A percentile compares a stretch with the other conserved stretches of the same genome.
phyloP scores from a whole-genome alignment of 2,329 filamentous ascomycete species.

The Aureobasidium sp. region DNA sequence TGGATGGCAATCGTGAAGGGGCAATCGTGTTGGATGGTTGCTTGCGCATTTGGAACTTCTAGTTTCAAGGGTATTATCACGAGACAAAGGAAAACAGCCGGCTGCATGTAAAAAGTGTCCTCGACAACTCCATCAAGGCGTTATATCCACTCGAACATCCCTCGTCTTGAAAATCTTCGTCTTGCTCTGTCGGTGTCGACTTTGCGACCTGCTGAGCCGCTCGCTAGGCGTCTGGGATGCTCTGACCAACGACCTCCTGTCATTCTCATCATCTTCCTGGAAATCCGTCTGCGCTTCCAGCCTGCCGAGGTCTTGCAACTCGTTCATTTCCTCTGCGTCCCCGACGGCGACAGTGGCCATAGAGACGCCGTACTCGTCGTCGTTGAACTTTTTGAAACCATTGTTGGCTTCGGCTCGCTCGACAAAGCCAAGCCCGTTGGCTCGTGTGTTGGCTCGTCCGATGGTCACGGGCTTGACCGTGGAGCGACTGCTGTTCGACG shows the following conservation, averaged over 20 bases:
- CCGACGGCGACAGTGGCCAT: background rate
- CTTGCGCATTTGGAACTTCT: background rate
- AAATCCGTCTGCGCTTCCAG: background rate
- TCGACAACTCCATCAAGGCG: no score
- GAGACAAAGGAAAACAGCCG: background rate
- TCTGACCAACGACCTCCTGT: slow-evolving; percentile 3
- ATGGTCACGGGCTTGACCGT: background rate
- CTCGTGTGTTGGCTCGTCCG: background rate
- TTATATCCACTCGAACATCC: background rate
- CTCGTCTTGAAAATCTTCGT: slow-evolving; percentile 6
- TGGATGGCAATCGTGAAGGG: no score
- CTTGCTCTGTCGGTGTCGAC: background rate
- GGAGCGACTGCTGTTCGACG: background rate
- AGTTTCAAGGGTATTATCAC: background rate
- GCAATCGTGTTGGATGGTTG: no score
- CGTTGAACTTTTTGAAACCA: background rate
- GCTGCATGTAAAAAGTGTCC: no score
- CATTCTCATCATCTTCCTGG: background rate
- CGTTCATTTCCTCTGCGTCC: background rate
- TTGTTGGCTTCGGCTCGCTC: background rate
- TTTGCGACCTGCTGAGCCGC: background rate
- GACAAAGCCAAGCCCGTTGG: background rate
- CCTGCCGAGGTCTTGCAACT: background rate
- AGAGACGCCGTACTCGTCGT: background rate
- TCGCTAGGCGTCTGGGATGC: background rate